Evolutionary conservation across 768 basidiomycete species (phyloP), one percentile per base, ranked within the genome.

Genomic region (Kwoniella mangroviensis): DNA sequence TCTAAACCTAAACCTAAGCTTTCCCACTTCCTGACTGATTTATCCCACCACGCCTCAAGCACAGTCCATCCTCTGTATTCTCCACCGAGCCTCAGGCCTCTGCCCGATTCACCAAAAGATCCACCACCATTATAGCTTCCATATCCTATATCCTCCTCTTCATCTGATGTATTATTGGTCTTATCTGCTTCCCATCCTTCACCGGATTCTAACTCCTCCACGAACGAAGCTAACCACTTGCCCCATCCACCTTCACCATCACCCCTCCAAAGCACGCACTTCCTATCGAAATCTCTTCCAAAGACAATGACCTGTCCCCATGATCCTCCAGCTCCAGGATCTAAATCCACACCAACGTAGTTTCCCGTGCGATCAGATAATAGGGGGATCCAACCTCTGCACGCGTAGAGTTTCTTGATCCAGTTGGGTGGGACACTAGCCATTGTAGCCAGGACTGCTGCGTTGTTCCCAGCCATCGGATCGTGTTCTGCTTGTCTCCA

Each of bases 271-370:
- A 98, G 86, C 52, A 98, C 95, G 45, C 97, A 92, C 81, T 99
- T 99, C 12, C 93, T 91, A 83, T 99, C 97, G 83, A 98, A 98
- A 80, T 98, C 97, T 61, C 97, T 88, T n/a, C 97, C 97, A 82
- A 98, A 99, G 59, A 98, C 90, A 68, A 99, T 97, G 57, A 98
- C 96, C 81, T 99, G 97, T 6, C 97, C 97, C 65, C 87, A 86
- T 10, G 87, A 84, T 54, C 94, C 94, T 26, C 66, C 73, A 28
- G 64, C 64, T 28, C 77, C 76, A 1, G 96, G 96, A 83, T 91
- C 93, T 68, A 99, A 87, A 83, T 99, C 97, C 57, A 99, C 87
- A 66, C 97, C 97, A 69, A 98, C 88, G 81, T 99, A 99, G 84
- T 99, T 99, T 41, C 97, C 97, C 40, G 88, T 90, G 75, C 93